Evolutionary conservation across 495 filamentous ascomycete genomes (phyloP), one percentile per base, ranked within the genome.

Genomic region (Neurospora sp.): DNA sequence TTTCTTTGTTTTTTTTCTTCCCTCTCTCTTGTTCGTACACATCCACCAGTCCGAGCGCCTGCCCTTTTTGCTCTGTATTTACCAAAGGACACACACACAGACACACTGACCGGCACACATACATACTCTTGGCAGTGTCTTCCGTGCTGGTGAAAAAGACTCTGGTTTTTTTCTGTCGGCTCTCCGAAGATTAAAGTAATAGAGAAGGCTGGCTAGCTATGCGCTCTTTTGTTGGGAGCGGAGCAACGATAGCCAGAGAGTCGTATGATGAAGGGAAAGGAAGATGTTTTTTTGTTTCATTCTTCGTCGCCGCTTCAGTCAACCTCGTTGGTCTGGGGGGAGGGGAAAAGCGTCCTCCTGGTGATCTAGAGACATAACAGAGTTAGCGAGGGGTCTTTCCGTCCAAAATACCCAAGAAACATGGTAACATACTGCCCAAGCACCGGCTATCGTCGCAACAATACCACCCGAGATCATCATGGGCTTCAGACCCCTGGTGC

Each of bases 391-490:
- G 53, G 31, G 14, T 14, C 1, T 61, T 61, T 31, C 12, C 53
- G 53, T 16, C 53, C 35, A 37, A 37, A 37, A 37, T 61, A 16
- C 53, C 20, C 22, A 8, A 22, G 16, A 37, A 39, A 53, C 12
- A 16, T 8, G 53, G 37, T 61, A 73, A 89, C 91, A 78, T 89
- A 98, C 94, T 76, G 93, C 89, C 96, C 96, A 99, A 70, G 82
- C 87, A 72, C 93, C 95, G 40, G 96, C 96, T 71, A 93, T 87
- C 18, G 88, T 85, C 48, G 91, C 96, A 73, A 98, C 94, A 69
- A 99, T 89, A 74, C 91, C 91, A 42, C 93, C 92, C 39, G 93
- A 96, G 77, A 97, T 96, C 87, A 93, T 84, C 94, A 98, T 97
- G 35, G 94, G 93, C 85, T 90, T 89, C 39, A 94, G 42, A 12